phyloP scores from a whole-genome alignment of 2,329 filamentous ascomycete species.

The Anthostomella pinea region DNA sequence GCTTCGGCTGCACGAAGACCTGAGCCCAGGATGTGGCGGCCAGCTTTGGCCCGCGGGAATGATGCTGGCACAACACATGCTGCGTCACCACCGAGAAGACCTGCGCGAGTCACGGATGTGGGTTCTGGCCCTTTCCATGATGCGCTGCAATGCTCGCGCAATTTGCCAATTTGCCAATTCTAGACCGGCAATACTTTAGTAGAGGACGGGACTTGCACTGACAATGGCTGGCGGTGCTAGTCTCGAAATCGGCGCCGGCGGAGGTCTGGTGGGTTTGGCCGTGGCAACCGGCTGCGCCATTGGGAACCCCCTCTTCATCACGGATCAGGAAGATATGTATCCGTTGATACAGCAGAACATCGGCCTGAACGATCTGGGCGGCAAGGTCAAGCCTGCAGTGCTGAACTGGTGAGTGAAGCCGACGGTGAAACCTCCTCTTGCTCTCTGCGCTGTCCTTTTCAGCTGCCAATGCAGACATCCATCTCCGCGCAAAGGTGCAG shows the following conservation, averaged over 20 bases:
- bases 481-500: slow-evolving; percentile 15
- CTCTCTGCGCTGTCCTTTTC: slow-evolving; percentile 10
- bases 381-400: slow-evolving; percentile 62
- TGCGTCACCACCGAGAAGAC: slow-evolving; percentile 66
- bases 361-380: slow-evolving; percentile 68
- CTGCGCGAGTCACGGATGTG: slow-evolving; percentile 71
- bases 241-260: slow-evolving; percentile 88
- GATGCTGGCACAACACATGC: slow-evolving; percentile 81
- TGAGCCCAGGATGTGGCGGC: slow-evolving; percentile 84
- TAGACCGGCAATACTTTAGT: background rate
- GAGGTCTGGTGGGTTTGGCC: slow-evolving; percentile 75
- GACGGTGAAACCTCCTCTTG: background rate
- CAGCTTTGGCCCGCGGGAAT: slow-evolving; percentile 94
- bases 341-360: slow-evolving; percentile 85
- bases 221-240: slow-evolving; percentile 41
- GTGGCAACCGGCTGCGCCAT: slow-evolving; percentile 56
- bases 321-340: slow-evolving; percentile 85
- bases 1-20: slow-evolving; percentile 78
- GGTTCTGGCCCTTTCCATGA: slow-evolving; percentile 34
- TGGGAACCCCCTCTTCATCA: slow-evolving; percentile 66
- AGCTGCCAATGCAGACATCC: slow-evolving; percentile 2
- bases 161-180: too few relatives aligned
- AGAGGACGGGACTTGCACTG: slow-evolving; percentile 2
- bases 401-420: slow-evolving; percentile 69
- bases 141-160: background rate